These are phyloP conservation scores for Usnea hakonensis DNA, from an alignment of 495 filamentous ascomycete species.

Conservation along the genomic window DNA sequence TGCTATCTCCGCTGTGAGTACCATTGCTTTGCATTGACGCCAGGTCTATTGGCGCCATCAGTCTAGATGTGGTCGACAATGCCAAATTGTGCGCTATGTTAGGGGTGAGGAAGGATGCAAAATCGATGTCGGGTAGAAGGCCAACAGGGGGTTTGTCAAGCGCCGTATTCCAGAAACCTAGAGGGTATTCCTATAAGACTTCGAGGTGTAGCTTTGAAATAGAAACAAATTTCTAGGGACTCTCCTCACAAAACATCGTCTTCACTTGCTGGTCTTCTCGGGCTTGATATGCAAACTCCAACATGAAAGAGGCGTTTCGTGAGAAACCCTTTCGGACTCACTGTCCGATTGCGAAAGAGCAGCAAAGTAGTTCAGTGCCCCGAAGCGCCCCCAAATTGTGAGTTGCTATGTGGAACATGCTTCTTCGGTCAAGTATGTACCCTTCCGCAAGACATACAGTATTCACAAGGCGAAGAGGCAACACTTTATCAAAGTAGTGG, in stretches of 20 bases:
- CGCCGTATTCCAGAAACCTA: neutral
- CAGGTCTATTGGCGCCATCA: neutral
- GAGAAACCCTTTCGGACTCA: neutral
- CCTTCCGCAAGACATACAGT: neutral
- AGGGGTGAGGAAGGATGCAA: neutral
- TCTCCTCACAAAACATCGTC: neutral
- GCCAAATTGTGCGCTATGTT: neutral
- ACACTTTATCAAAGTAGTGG: neutral
- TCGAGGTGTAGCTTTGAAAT: neutral
- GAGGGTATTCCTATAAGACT: neutral
- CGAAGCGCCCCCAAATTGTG: neutral
- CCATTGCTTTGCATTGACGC: neutral
- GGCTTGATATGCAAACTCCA: neutral
- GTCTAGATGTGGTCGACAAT: neutral
- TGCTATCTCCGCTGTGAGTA: neutral
- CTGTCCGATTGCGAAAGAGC: neutral
- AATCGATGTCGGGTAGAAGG: neutral
- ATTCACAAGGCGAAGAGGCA: neutral
- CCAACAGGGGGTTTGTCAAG: neutral
- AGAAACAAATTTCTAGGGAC: neutral
- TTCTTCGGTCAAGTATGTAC: neutral
- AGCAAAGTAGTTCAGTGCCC: neutral
- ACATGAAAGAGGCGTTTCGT: neutral
- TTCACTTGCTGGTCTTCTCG: neutral
- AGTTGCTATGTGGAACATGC: neutral